A percentile compares a stretch with the other conserved stretches of the same genome.
phyloP scores from a whole-genome alignment of 164 flowering plant species.

The Magnolia sinica region DNA sequence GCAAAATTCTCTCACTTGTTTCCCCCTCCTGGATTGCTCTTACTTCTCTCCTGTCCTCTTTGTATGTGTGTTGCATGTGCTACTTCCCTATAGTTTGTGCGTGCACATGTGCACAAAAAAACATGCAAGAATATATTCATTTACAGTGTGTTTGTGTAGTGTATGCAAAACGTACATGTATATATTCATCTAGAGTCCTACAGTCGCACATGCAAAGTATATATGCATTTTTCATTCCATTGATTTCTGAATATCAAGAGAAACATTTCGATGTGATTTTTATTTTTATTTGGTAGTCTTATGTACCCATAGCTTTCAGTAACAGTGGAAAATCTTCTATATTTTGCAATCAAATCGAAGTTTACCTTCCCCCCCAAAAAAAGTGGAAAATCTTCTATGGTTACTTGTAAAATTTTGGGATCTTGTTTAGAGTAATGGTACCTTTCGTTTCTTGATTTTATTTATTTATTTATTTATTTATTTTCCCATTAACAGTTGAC shows the following conservation, averaged over 20 bases:
- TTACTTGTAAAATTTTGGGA: not conserved
- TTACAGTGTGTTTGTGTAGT: not conserved
- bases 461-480: too few species aligned
- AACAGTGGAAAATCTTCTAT: not conserved
- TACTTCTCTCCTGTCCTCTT: too few species aligned
- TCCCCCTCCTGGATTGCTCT: too few species aligned
- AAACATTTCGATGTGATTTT: not conserved
- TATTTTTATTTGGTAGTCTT: not conserved
- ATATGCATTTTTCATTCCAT: not conserved
- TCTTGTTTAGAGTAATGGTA: too few species aligned
- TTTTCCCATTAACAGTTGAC: slow-evolving; percentile 45
- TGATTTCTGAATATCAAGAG: too few species aligned
- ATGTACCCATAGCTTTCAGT: not conserved
- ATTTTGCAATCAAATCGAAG: too few species aligned
- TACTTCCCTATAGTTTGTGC: too few species aligned
- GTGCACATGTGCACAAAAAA: too few species aligned
- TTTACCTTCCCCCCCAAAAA: too few species aligned
- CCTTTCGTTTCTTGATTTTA: too few species aligned
- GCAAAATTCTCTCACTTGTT: too few species aligned
- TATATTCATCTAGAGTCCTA: not conserved
- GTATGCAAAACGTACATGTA: not conserved
- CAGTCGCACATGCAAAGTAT: not conserved
- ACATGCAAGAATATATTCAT: not conserved
- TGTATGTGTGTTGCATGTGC: too few species aligned
- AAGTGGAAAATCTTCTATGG: not conserved